phyloP scores from a whole-genome alignment of 805 yeast genomes.

The Metschnikowia chrysomelidarum region DNA sequence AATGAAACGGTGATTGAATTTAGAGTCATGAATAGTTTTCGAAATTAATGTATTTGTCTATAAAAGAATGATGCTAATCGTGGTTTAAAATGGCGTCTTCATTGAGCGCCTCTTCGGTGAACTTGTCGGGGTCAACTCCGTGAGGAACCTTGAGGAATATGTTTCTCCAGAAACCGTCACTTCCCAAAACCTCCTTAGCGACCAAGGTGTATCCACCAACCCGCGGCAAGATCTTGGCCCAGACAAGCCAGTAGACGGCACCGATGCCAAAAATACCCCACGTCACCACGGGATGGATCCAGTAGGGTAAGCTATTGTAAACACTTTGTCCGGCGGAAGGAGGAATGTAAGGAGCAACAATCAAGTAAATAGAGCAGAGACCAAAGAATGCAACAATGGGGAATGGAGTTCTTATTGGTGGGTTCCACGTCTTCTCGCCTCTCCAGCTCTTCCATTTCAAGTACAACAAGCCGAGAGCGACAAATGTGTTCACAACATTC shows the following conservation, averaged over 20 bases:
- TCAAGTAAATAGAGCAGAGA: constrained; percentile 62
- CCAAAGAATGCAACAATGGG: constrained; percentile 65
- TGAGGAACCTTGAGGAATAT: constrained; percentile 43
- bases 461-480: constrained; percentile 61
- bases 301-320: constrained; percentile 70
- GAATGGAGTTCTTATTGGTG: constrained; percentile 65
- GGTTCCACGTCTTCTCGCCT: constrained; percentile 61
- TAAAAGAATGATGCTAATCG: constrained; percentile 3
- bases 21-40: no score
- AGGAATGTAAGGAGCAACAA: constrained; percentile 77
- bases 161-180: constrained; percentile 73
- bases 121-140: constrained; percentile 16
- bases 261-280: constrained; percentile 73
- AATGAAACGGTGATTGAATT: no score
- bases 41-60: constrained; percentile 2
- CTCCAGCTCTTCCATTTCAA: constrained; percentile 50
- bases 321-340: constrained; percentile 66
- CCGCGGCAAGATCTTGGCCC: constrained; percentile 59
- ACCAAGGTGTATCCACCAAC: constrained; percentile 51
- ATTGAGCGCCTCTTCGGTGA: constrained; percentile 18
- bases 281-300: constrained; percentile 78
- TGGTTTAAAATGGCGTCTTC: constrained; percentile 15
- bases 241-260: constrained; percentile 61
- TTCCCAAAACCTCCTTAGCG: constrained; percentile 54
- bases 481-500: constrained; percentile 67